Evolutionary conservation across 768 basidiomycete genomes (phyloP), one percentile per base, ranked within the genome.

Genomic region (Mycena alexandri): DNA sequence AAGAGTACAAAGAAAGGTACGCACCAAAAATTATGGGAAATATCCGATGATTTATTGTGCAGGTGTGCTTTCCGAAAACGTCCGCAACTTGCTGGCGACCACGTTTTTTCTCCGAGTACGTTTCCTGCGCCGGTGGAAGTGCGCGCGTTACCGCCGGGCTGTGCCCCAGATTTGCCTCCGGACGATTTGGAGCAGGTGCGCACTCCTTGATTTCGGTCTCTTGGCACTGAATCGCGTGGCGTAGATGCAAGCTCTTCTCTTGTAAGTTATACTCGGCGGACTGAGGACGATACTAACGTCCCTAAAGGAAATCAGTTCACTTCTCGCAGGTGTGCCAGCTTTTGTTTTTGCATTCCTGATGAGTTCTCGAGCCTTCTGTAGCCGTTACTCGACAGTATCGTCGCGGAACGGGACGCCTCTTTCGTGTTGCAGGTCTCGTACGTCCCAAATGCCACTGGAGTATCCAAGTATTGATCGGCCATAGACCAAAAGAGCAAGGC

Each of bases 191-290:
- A 84, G 63, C 82, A 87, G 80, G 87, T 88, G 68, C 25, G 63
- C 29, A 42, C 38, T 43, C 56, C 16, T 51, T 43, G 25, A n/a
- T 52, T 4, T 34, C 4, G 25, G 65, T 33, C 47, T 24, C 53
- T 21, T 17, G 7, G 25, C 70, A 42, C 48, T 17, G 43, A 41
- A 36, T 25, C 8, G 29, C 29, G 29, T 29, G 19, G 24, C 57
- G 10, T 51, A 90, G 87, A 78, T 90, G 11, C 89, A 90, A 69
- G 80, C 85, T 2, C 80, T 90, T 25, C 80, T 90, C n/a, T 83
- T 88, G 88, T 90, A 73, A 61, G 87, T 74, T 43, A 19, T 59
- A 14, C 24, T 34, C 52, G 29, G 13, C 7, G 12, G n/a, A 14
- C 22, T 0, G 13, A 19, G 10, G 33, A 21, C 9, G 16, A 48